These are phyloP conservation scores for Russula sp. DNA, from an alignment of 768 basidiomycete species.

Conservation along the genomic window DNA sequence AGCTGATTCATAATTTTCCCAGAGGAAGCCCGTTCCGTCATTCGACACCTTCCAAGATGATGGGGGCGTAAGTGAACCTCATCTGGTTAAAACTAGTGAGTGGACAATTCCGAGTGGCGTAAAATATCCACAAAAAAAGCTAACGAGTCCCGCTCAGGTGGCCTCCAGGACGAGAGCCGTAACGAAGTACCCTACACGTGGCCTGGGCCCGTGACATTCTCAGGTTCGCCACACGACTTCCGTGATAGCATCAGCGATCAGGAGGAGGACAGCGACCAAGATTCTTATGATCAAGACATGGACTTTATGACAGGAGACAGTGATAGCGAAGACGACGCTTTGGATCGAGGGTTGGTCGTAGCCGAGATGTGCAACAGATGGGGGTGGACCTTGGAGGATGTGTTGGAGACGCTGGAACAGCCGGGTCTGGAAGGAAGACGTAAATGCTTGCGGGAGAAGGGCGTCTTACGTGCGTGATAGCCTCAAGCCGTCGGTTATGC, in stretches of 20 bases:
- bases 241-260: conserved; percentile 25
- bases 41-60: conserved; percentile 23
- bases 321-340: conserved; percentile 22
- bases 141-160: conserved; percentile 19
- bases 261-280: conserved; percentile 27
- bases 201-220: conserved; percentile 18
- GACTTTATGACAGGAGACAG: conserved; percentile 24
- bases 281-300: conserved; percentile 26
- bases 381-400: conserved; percentile 29
- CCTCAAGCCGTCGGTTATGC: conserved; percentile 19
- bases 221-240: conserved; percentile 23
- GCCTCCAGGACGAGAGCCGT: conserved; percentile 11
- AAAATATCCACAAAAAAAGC: conserved; percentile 11
- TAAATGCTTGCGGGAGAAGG: conserved; percentile 28
- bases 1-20: neutral
- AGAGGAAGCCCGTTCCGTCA: conserved; percentile 29
- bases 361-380: conserved; percentile 27
- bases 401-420: conserved; percentile 27
- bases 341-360: conserved; percentile 24
- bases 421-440: conserved; percentile 27
- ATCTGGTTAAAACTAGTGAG: conserved; percentile 20
- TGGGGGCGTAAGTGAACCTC: conserved; percentile 7
- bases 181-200: conserved; percentile 24
- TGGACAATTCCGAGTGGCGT: conserved; percentile 1
- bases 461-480: conserved; percentile 27